Evolutionary conservation across 2,329 filamentous ascomycete genomes (phyloP).

Genomic region (Colletotrichum sp.): DNA sequence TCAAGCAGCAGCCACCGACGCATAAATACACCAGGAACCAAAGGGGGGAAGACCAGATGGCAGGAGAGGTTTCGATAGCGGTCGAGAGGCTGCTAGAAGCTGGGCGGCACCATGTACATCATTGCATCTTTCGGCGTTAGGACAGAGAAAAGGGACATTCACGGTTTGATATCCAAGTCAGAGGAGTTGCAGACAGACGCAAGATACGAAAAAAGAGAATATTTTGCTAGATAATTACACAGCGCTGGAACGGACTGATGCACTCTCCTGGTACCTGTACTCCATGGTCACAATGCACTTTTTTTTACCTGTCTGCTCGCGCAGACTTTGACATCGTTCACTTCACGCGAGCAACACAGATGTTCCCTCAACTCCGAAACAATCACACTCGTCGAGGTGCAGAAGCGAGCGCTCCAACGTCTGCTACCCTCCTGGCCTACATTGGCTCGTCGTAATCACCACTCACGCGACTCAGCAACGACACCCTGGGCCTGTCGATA

Average conservation of each 20-base stretch:
- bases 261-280: neutral
- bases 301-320: neutral
- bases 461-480: neutral
- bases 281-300: neutral
- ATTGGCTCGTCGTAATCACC: neutral
- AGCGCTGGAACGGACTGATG: neutral
- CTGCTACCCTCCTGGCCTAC: neutral
- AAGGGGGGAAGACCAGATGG: too few species aligned
- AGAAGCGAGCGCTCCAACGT: neutral
- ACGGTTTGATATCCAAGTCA: slow-evolving; percentile 13
- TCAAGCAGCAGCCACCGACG: slow-evolving; percentile 10
- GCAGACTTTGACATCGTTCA: neutral
- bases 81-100: neutral
- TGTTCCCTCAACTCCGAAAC: neutral
- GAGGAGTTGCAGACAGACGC: neutral
- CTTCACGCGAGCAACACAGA: neutral
- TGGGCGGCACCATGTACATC: neutral
- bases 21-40: neutral
- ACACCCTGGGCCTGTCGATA: neutral
- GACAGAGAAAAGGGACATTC: neutral
- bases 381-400: neutral
- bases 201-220: neutral
- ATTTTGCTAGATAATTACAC: neutral
- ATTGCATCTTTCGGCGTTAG: slow-evolving; percentile 5
- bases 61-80: neutral